Base-by-base conservation (phyloP, 345 rosid species). In the Hibiscus tridactylites region DNA sequence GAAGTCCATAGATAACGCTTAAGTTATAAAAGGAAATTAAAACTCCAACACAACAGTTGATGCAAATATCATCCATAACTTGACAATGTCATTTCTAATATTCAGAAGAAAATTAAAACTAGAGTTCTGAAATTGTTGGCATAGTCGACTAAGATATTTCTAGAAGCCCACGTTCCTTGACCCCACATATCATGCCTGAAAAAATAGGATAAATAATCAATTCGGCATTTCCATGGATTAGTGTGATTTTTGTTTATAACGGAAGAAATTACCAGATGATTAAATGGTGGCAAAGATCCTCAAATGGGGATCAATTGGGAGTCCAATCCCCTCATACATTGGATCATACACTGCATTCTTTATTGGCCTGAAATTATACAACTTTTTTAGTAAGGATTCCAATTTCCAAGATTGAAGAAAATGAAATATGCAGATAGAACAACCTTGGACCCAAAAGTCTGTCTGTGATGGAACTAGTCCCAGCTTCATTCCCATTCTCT, bases 301-400 rank as follows among this genome's bases (percentile, higher is more conserved):
- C 16, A 84, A 54, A 64, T 84, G 82, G 52, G 87, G 87, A 50
- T 85, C 85, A 31, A 80, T 5, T 5, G 78, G 79, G 3, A 85
- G 76, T 9, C 88, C 83, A 26, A 82, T 2, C 56, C 44, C 37
- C 42, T 79, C 83, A 62, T 57, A 80, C 64, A 61, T 6, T 21
- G 83, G 85, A 74, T 82, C 85, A 65, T 85, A 82, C 3, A 78
- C 26, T 1, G 67, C 3, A 44, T 65, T 77, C 29, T 15, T 74
- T 0, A 50, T 2, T 10, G 13, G 35, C 81, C 84, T 74, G 73
- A 54, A 50, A 69, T 56, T 15, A 12, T 5, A 33, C 12, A 16
- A 46, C 11, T 29, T 68, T n/a, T 11, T 17, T 39, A 39, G 24
- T 1, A 17, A 11, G 47, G 4, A 61, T 10, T 6, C 17, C 9